A percentile compares a stretch with the other conserved stretches of the same genome.
These are phyloP conservation scores for Nemania abortiva DNA, from an alignment of 2,329 filamentous ascomycete species.

Conservation along the genomic window DNA sequence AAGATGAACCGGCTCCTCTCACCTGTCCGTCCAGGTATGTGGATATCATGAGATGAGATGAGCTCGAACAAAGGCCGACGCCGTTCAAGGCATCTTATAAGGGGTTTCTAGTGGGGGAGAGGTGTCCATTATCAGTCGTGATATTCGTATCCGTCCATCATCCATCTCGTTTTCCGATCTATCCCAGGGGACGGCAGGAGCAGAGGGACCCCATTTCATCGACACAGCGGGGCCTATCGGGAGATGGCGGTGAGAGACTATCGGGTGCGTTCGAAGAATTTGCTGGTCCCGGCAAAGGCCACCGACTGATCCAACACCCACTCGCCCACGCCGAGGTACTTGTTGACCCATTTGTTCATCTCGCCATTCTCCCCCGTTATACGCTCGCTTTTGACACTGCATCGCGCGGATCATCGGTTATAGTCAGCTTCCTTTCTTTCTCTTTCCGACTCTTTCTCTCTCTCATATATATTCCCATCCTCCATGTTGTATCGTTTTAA, in stretches of 20 bases:
- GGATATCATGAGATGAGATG: conserved; percentile 23
- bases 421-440: conserved; percentile 21
- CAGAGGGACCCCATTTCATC: neutral
- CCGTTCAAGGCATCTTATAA: conserved; percentile 13
- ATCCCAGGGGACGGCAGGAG: neutral
- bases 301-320: conserved; percentile 99
- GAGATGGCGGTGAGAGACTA: conserved; percentile 55
- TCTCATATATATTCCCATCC: neutral
- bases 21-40: conserved; percentile 10
- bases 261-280: conserved; percentile 91
- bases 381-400: conserved; percentile 89
- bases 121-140: conserved; percentile 21
- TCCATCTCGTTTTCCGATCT: conserved; percentile 16
- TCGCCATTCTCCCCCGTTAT: conserved; percentile 85
- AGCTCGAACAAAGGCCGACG: neutral
- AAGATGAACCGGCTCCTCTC: neutral
- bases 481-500: neutral
- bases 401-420: conserved; percentile 55
- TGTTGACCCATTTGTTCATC: conserved; percentile 88
- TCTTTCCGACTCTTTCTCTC: too few relatives aligned
- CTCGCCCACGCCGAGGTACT: conserved; percentile 93
- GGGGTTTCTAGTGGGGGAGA: neutral
- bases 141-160: conserved; percentile 31
- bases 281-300: conserved; percentile 86
- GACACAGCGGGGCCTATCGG: neutral